Base-by-base conservation (phyloP, 805 yeast species). In the Nakazawaea holstii region DNA sequence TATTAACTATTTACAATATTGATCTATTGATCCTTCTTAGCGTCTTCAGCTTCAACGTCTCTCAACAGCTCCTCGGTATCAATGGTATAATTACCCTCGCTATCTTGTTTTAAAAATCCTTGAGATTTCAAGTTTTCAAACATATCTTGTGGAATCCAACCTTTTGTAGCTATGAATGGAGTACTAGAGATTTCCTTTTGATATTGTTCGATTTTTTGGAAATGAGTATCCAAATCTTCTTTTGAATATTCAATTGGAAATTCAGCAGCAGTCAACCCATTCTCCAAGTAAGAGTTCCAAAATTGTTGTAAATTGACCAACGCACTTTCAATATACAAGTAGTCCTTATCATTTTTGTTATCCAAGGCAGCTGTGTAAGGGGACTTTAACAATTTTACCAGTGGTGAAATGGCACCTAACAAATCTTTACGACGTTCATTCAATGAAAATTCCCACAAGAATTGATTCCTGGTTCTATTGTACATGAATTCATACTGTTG, bases 81-180 rank as follows among this genome's bases (percentile, higher is more conserved):
- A 26, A 47, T 13, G 13, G 14, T 14, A 60, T 77, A 82, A 54
- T 80, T 74, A 30, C 84, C 86, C 29, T 79, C 78, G 17, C 75
- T 79, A 15, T 74, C 74, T 52, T 80, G 75, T 46, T 77, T 80
- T 48, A 92, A 70, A 48, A 84, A 72, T 0, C 92, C 94, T 51
- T 82, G 82, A 17, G 80, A 78, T 36, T 80, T 65, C 57, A 88
- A 72, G 42, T 77, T 77, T 31, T 80, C 84, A 59, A 92, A 91
- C 85, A 89, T 80, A 60, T 89, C 96, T 61, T 89, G 96, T 14
- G 98, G 97, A 49, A 94, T 77, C 96, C 97, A 92, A 5, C 97
- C 97, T 46, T 87, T 85, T 24, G 97, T 86, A 41, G 92, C 92
- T 29, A 87, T 84, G 65, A 89, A 91, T 37, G 97, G 97, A 43